Base-by-base conservation (phyloP, 352 stramenopile genomes). In the Thalassiosira livingstoniorum region DNA sequence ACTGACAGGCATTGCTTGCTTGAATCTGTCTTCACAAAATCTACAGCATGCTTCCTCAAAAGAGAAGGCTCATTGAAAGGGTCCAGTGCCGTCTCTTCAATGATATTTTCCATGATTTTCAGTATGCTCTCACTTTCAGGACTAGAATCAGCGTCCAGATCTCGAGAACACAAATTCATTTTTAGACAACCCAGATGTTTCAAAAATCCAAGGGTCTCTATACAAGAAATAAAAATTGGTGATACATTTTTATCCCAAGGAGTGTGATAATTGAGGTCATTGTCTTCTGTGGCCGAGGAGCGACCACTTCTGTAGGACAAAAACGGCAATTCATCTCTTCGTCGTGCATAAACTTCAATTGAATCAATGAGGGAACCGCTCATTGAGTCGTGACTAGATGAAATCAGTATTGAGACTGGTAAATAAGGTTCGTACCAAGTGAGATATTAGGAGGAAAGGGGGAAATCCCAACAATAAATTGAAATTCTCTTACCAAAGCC, bases 291-390 rank as follows among this genome's bases (percentile, higher is more conserved):
- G n/a, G n/a, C n/a, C n/a, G n/a, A n/a, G n/a, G n/a, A n/a, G n/a
- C n/a, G n/a, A n/a, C n/a, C n/a, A n/a, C n/a, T n/a, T n/a, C n/a
- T n/a, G n/a, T n/a, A n/a, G n/a, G n/a, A n/a, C n/a, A n/a, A n/a
- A n/a, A n/a, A n/a, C n/a, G n/a, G n/a, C n/a, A n/a, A n/a, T n/a
- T n/a, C n/a, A n/a, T 58, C 47, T 75, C 82, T 85, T 15, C 76
- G 43, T 45, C 80, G 58, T 47, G 77, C 89, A 79, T 93, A 95
- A 39, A 95, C 86, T 76, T 95, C 92, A 58, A 95, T 62, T 10
- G 84, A 81, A 82, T 95, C 92, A 53, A 95, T 84, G 4, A 92
- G 60, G 39, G 87, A 66, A 62, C 67, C 81, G 65, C 72, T 88
- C n/a, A 61, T 73, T 32, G 61, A 68, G 23, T 93, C 86, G 42